Conservation (phyloP, 2,329 filamentous ascomycete species). For the Drechslerella coelobrocha region DNA sequence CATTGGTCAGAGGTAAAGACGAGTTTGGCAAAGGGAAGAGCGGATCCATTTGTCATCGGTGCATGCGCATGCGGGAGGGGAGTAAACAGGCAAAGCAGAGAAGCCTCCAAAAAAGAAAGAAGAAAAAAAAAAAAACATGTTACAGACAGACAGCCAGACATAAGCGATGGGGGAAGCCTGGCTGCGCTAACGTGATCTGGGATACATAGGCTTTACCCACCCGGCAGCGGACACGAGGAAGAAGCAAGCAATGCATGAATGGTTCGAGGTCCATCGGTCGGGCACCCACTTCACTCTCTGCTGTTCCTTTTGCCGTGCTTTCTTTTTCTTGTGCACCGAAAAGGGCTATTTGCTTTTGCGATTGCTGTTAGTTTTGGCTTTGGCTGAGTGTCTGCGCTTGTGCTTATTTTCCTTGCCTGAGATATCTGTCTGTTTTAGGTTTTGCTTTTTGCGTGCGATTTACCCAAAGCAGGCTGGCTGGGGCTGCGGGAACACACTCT, state of each 20-base stretch:
- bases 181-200: constrained; percentile 51
- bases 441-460: constrained; percentile 40
- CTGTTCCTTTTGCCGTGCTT: not conserved
- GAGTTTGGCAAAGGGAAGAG: constrained; percentile 13
- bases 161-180: constrained; percentile 27
- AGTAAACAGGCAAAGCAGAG: not conserved
- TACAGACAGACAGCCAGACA: constrained; percentile 6
- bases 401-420: not conserved
- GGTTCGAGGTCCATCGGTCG: not conserved
- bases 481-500: constrained; percentile 45
- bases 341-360: not conserved
- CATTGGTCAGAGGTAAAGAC: not conserved
- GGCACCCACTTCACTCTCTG: not conserved
- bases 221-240: constrained; percentile 49
- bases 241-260: constrained; percentile 5
- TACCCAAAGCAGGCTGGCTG: constrained; percentile 28
- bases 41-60: constrained; percentile 51
- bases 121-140: constrained; percentile 18
- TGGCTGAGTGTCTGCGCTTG: too few species aligned
- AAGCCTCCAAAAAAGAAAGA: constrained; percentile 5
- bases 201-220: constrained; percentile 51
- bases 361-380: too few species aligned
- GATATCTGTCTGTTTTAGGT: constrained; percentile 29
- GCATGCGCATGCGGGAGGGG: constrained; percentile 49
- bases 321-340: not conserved